Conservation (phyloP, 805 yeast genomes). For the Komagataella kurtzmanii region DNA sequence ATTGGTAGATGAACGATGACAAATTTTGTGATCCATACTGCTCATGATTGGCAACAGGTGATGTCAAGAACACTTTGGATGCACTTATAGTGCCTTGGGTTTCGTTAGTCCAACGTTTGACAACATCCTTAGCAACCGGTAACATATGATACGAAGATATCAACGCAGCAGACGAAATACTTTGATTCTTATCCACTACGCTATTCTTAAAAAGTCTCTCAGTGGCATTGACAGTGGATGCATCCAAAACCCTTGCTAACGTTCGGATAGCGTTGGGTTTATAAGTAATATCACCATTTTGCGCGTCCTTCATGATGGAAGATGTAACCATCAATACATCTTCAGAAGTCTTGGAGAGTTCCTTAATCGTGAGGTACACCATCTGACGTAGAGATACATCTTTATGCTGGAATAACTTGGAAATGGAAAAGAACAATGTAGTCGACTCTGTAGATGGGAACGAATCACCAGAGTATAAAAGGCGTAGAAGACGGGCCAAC, state of each 20-base stretch:
- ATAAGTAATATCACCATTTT: constrained; percentile 71
- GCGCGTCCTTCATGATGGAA: constrained; percentile 95
- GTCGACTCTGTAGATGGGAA: constrained; percentile 89
- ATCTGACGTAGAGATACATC: constrained; percentile 81
- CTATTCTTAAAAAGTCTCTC: constrained; percentile 89
- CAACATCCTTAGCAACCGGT: constrained; percentile 84
- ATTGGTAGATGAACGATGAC: constrained; percentile 77
- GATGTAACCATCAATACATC: constrained; percentile 97
- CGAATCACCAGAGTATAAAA: constrained; percentile 74
- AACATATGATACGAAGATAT: constrained; percentile 82
- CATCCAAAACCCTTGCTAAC: constrained; percentile 78
- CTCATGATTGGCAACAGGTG: constrained; percentile 38
- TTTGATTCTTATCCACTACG: constrained; percentile 81
- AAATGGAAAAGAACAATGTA: constrained; percentile 81
- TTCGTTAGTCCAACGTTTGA: constrained; percentile 88
- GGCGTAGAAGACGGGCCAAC: constrained; percentile 70
- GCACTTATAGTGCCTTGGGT: constrained; percentile 80
- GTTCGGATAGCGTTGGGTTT: constrained; percentile 95
- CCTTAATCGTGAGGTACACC: constrained; percentile 90
- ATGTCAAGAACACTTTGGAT: constrained; percentile 35
- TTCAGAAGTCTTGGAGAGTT: constrained; percentile 69
- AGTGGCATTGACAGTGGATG: constrained; percentile 80
- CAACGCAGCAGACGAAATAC: constrained; percentile 87
- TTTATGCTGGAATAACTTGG: constrained; percentile 89
- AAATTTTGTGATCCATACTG: constrained; percentile 39